These are phyloP conservation scores for Rhinocladiella similis DNA, from an alignment of 2,329 filamentous ascomycete species.

Conservation along the genomic window DNA sequence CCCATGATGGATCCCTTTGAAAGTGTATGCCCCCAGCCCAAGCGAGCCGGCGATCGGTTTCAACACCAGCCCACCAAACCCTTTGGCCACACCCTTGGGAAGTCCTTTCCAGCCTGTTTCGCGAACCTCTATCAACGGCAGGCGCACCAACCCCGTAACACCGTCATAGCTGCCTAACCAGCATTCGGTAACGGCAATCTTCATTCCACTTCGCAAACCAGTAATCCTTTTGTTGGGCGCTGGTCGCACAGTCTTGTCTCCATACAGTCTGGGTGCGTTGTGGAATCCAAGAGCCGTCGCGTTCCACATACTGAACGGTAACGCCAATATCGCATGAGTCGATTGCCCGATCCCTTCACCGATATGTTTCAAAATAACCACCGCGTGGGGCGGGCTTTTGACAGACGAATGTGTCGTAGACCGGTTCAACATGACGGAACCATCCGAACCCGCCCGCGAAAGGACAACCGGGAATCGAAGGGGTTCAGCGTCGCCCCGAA, in stretches of 20 bases:
- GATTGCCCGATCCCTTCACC: conserved; percentile 28
- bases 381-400: conserved; percentile 3
- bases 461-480: conserved; percentile 8
- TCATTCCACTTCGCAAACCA: conserved; percentile 47
- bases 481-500: conserved; percentile 28
- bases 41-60: conserved; percentile 47
- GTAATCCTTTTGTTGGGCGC: conserved; percentile 40
- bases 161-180: conserved; percentile 47
- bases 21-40: conserved; percentile 42
- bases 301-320: conserved; percentile 51
- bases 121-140: conserved; percentile 45
- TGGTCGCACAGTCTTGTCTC: conserved; percentile 50
- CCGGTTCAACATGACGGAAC: not conserved
- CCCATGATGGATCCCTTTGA: conserved; percentile 46
- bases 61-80: conserved; percentile 46
- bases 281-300: conserved; percentile 56
- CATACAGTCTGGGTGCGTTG: conserved; percentile 55
- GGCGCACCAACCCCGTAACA: conserved; percentile 44
- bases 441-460: not conserved
- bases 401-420: conserved; percentile 14
- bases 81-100: conserved; percentile 46
- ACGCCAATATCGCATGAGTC: conserved; percentile 24
- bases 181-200: conserved; percentile 48
- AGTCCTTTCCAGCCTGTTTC: conserved; percentile 44
- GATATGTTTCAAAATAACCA: conserved; percentile 25